Conservation (phyloP, 2,329 filamentous ascomycete species). For the Penicillium expansum region DNA sequence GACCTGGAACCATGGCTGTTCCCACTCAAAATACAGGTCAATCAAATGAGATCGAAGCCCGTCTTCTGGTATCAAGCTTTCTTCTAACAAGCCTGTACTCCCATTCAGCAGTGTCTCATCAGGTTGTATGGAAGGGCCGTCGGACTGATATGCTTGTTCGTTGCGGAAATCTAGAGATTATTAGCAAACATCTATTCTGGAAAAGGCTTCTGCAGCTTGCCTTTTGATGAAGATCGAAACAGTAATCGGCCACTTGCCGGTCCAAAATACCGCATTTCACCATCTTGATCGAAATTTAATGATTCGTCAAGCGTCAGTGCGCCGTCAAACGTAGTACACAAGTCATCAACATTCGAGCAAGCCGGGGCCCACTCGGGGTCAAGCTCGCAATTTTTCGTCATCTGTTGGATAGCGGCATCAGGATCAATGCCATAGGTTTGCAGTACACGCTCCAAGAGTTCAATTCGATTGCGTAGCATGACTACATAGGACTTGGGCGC, state of each 20-base stretch:
- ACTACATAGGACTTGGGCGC: constrained; percentile 38
- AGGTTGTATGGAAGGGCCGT: background rate
- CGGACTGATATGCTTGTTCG: constrained; percentile 7
- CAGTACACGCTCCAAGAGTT: constrained; percentile 32
- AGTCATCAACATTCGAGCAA: constrained; percentile 17
- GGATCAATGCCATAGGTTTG: constrained; percentile 31
- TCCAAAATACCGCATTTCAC: constrained; percentile 39
- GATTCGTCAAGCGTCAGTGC: constrained; percentile 37
- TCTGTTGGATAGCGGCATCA: constrained; percentile 22
- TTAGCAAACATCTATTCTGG: background rate
- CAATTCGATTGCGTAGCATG: constrained; percentile 34
- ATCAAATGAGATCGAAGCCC: constrained; percentile 32
- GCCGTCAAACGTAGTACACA: constrained; percentile 30
- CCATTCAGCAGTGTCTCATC: background rate
- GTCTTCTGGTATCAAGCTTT: constrained; percentile 16
- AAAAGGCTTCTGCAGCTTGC: background rate
- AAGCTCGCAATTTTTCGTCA: constrained; percentile 2
- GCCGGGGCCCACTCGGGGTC: background rate
- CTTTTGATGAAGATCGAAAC: constrained; percentile 23
- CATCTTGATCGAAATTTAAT: constrained; percentile 37
- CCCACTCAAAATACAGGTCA: constrained; percentile 39
- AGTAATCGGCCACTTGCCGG: constrained; percentile 38
- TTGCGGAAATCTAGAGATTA: constrained; percentile 6
- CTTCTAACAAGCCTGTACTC: background rate
- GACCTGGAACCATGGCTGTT: constrained; percentile 39